Percentiles rank a stretch among this genome's conserved stretches.
Evolutionary conservation across 2,329 filamentous ascomycete species (phyloP).

Genomic region (Penicillium sp.): DNA sequence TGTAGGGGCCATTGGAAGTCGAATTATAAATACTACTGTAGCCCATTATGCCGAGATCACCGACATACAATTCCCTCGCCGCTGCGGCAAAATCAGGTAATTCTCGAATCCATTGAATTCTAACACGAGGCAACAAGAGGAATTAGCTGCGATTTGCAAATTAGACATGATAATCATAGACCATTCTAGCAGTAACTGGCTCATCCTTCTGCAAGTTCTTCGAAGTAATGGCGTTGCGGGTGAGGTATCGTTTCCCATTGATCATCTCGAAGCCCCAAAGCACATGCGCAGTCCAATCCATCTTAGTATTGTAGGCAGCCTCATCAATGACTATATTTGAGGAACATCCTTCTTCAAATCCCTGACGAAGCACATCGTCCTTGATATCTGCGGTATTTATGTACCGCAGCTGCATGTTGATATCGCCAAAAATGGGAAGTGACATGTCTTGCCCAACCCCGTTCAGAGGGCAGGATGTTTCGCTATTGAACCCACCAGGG

Average conservation of each 20-base stretch:
- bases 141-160: accelerated
- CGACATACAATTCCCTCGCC: no score
- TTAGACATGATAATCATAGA: constrained; percentile 6
- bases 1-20: no score
- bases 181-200: constrained; percentile 3
- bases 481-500: constrained; percentile 18
- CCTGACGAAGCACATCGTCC: constrained; percentile 7
- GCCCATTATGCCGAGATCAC: no score
- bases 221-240: constrained; percentile 10
- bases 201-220: constrained; percentile 2
- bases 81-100: no score
- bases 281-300: constrained; percentile 18
- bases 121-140: no score
- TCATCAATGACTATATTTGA: constrained; percentile 13
- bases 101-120: not conserved
- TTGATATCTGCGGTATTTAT: not conserved
- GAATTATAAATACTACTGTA: no score
- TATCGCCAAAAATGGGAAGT: constrained; percentile 19
- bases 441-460: constrained; percentile 5
- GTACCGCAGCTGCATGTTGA: constrained; percentile 12
- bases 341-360: not conserved
- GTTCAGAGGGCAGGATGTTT: constrained; percentile 13
- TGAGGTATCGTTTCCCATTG: constrained; percentile 11
- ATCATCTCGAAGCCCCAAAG: constrained; percentile 21
- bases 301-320: constrained; percentile 7